phyloP scores from a whole-genome alignment of 148 eudicot genomes.

The Nepenthes mirabilis region DNA sequence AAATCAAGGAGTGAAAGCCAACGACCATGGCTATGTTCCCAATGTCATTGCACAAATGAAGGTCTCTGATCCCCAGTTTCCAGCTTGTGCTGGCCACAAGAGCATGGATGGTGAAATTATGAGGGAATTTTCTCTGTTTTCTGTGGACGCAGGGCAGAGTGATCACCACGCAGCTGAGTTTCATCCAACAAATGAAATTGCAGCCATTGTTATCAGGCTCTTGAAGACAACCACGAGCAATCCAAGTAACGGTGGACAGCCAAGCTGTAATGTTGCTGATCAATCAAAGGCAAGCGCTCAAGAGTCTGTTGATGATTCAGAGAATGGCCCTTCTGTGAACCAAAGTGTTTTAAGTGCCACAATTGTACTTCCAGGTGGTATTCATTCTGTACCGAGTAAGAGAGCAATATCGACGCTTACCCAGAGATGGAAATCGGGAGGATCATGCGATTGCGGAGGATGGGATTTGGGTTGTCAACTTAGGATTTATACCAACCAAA shows the following conservation, averaged over 20 bases:
- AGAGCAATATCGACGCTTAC: constrained; percentile 68
- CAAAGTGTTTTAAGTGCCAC: constrained; percentile 23
- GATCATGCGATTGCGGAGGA: constrained; percentile 89
- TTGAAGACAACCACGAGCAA: constrained; percentile 8
- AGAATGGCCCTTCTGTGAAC: background rate
- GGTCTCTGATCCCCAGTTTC: constrained; percentile 30
- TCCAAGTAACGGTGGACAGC: background rate
- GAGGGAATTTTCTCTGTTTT: constrained; percentile 59
- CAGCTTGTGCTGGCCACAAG: constrained; percentile 11
- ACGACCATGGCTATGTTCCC: constrained; percentile 29
- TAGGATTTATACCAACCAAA: constrained; percentile 29
- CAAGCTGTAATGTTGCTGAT: background rate
- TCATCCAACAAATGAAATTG: constrained; percentile 58
- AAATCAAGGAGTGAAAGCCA: constrained; percentile 37
- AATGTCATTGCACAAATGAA: constrained; percentile 74
- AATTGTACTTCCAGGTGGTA: constrained; percentile 75
- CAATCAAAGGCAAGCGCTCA: background rate
- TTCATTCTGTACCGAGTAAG: constrained; percentile 63
- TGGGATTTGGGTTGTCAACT: constrained; percentile 93
- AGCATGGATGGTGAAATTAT: constrained; percentile 10
- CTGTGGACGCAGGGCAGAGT: constrained; percentile 25
- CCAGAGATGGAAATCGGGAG: constrained; percentile 74
- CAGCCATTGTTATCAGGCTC: constrained; percentile 58
- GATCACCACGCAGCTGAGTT: constrained; percentile 34
- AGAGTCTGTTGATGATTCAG: background rate